A percentile compares a stretch with the other conserved stretches of the same genome.
Evolutionary conservation across 176 grass and related monocot genomes (phyloP).

Genomic region (Avena insularis): DNA sequence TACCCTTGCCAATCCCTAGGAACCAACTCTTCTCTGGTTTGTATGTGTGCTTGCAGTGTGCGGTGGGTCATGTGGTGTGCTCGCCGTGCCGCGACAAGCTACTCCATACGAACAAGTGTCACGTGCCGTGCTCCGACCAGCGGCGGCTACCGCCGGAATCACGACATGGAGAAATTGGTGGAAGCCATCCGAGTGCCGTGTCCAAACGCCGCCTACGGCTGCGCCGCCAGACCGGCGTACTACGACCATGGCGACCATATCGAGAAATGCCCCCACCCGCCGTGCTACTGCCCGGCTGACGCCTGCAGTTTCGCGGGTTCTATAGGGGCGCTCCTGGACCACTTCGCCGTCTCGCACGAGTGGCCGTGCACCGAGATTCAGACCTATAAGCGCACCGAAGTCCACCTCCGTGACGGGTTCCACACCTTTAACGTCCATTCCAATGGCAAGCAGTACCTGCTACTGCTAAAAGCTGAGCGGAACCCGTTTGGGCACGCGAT

Average conservation of each 20-base stretch:
- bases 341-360: not conserved
- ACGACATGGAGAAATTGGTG: not conserved
- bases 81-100: not conserved
- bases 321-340: not conserved
- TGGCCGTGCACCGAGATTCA: not conserved
- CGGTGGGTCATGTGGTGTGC: constrained; percentile 9
- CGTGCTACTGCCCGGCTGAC: not conserved
- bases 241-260: not conserved
- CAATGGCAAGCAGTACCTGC: not conserved
- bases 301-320: not conserved
- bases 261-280: not conserved
- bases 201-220: not conserved
- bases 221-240: not conserved
- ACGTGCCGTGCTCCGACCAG: not conserved
- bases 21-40: not conserved
- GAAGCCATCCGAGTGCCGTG: not conserved
- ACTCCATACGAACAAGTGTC: not conserved
- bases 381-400: not conserved
- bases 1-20: not conserved
- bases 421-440: not conserved
- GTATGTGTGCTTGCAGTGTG: constrained; percentile 12
- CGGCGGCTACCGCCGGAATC: not conserved
- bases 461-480: constrained; percentile 1
- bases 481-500: not conserved
- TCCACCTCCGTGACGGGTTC: not conserved